These are phyloP conservation scores for Hemerocallis citrina DNA, from an alignment of 106 monocot genomes.

Conservation along the genomic window DNA sequence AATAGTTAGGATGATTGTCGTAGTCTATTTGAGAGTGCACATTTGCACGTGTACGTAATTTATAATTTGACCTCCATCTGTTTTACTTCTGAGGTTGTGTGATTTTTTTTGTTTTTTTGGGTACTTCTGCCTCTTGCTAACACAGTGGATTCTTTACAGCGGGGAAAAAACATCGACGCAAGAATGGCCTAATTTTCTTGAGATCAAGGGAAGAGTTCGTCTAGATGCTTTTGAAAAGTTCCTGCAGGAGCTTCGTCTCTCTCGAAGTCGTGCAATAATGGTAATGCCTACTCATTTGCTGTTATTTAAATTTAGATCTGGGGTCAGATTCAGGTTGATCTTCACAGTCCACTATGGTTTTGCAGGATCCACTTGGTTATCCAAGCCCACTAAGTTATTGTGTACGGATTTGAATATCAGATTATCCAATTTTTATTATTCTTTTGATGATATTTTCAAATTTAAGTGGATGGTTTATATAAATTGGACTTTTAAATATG, in stretches of 20 bases:
- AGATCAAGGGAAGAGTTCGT: conserved; percentile 97
- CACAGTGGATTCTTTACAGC: conserved; percentile 37
- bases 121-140: not conserved
- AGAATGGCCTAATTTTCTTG: conserved; percentile 79
- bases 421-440: too few relatives aligned
- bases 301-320: not conserved
- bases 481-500: too few relatives aligned
- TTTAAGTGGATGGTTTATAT: too few relatives aligned
- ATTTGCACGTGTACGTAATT: not conserved
- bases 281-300: conserved; percentile 25
- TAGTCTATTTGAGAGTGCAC: too few relatives aligned
- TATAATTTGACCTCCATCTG: not conserved
- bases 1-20: too few relatives aligned
- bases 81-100: not conserved
- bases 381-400: too few relatives aligned
- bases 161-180: conserved; percentile 80
- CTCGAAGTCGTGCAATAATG: conserved; percentile 88
- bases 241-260: conserved; percentile 72
- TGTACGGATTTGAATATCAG: too few relatives aligned
- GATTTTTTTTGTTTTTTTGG: not conserved
- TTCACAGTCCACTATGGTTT: too few relatives aligned
- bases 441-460: too few relatives aligned
- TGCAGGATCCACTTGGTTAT: too few relatives aligned
- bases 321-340: too few relatives aligned
- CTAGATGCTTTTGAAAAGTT: conserved; percentile 93